Conservation (phyloP, 2,329 filamentous ascomycete species). For the Fusarium clavum region DNA sequence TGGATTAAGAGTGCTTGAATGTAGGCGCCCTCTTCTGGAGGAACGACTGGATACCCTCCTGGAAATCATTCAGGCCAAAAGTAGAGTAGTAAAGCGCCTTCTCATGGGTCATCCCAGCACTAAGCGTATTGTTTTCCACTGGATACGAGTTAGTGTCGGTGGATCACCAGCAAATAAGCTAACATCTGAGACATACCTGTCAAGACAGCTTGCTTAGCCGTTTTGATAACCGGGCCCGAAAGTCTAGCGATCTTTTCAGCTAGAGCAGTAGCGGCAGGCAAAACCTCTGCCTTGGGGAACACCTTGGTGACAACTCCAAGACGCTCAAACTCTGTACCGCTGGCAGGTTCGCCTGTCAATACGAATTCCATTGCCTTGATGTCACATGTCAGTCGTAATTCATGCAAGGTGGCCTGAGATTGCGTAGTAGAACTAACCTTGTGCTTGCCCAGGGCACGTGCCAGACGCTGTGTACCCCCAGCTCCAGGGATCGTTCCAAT, state of each 20-base stretch:
- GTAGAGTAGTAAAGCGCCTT: conserved; percentile 36
- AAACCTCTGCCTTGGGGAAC: conserved; percentile 27
- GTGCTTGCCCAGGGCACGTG: conserved; percentile 49
- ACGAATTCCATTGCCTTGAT: conserved; percentile 37
- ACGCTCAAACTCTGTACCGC: conserved; percentile 29
- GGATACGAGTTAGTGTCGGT: background rate
- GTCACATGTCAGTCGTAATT: background rate
- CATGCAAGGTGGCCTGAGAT: background rate
- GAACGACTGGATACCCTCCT: conserved; percentile 32
- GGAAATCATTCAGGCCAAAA: conserved; percentile 29
- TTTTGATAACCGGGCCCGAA: conserved; percentile 24
- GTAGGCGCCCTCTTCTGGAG: conserved; percentile 17
- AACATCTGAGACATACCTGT: conserved; percentile 9
- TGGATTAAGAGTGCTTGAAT: conserved; percentile 25
- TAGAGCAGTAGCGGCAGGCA: conserved; percentile 10
- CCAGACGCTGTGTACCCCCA: conserved; percentile 50
- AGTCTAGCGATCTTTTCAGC: conserved; percentile 31
- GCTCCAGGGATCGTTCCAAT: conserved; percentile 51
- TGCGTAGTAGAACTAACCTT: conserved; percentile 38
- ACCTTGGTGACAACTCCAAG: conserved; percentile 31
- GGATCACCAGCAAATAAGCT: background rate
- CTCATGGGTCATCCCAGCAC: conserved; percentile 30
- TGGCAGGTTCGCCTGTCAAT: conserved; percentile 31
- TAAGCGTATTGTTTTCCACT: conserved; percentile 26
- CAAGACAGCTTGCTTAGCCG: conserved; percentile 34